These are phyloP conservation scores for Dioscorea alata DNA, from an alignment of 106 monocot species.

Conservation along the genomic window DNA sequence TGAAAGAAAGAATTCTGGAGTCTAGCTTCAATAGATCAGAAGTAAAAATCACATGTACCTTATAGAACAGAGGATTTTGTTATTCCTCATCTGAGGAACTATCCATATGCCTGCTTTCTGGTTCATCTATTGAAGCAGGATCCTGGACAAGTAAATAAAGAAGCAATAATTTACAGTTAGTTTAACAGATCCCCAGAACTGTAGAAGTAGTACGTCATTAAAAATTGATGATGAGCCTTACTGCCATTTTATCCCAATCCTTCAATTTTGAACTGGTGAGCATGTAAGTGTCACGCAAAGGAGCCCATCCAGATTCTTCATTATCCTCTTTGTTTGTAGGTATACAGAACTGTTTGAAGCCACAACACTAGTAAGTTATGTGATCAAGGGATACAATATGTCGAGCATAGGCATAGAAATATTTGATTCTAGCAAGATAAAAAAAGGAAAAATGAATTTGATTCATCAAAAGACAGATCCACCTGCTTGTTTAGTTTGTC, in stretches of 20 bases:
- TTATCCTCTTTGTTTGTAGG: slow-evolving; percentile 12
- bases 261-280: slow-evolving; percentile 77
- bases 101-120: slow-evolving; percentile 11
- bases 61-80: background rate
- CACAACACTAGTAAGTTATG: background rate
- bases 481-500: no score
- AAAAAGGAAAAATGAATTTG: no score
- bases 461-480: no score
- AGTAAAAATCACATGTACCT: no score
- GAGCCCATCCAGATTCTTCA: slow-evolving; percentile 78
- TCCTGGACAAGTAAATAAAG: slow-evolving; percentile 23
- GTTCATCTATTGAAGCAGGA: slow-evolving; percentile 19
- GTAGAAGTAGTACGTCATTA: background rate
- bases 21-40: no score
- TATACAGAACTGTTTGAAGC: slow-evolving; percentile 21
- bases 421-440: no score
- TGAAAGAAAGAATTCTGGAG: no score
- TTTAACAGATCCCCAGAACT: background rate
- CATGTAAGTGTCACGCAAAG: slow-evolving; percentile 77
- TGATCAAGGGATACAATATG: background rate
- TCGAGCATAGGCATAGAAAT: no score
- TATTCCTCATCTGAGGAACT: slow-evolving; percentile 65
- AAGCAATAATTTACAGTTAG: background rate
- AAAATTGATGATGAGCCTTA: slow-evolving; percentile 10
- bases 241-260: slow-evolving; percentile 89